A percentile compares a stretch with the other conserved stretches of the same genome.
Conservation (phyloP, 2,329 filamentous ascomycete species). For the Fusarium anthophilum region DNA sequence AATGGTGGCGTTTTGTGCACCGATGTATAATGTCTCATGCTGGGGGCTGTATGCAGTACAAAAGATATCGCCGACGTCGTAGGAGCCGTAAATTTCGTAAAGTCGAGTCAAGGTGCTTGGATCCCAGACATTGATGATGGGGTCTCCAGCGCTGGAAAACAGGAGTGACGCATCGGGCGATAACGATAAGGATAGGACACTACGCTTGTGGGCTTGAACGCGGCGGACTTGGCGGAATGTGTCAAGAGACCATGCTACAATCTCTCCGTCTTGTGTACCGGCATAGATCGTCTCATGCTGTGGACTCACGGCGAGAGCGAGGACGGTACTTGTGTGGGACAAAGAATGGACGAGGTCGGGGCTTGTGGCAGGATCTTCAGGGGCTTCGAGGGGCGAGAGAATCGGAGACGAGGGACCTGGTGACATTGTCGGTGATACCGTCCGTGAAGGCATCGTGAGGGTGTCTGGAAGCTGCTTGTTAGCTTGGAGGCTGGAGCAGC, state of each 20-base stretch:
- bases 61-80: constrained; percentile 96
- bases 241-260: constrained; percentile 88
- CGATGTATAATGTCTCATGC: constrained; percentile 86
- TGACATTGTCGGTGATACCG: constrained; percentile 37
- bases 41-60: constrained; percentile 88
- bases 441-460: constrained; percentile 38
- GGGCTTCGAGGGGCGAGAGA: constrained; percentile 38
- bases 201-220: constrained; percentile 90
- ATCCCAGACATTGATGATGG: constrained; percentile 94
- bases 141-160: constrained; percentile 93
- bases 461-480: constrained; percentile 17
- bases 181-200: constrained; percentile 85
- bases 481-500: constrained; percentile 1
- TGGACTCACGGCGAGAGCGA: constrained; percentile 83
- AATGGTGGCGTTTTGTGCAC: constrained; percentile 92
- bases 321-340: constrained; percentile 79
- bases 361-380: constrained; percentile 35
- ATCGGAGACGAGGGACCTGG: constrained; percentile 36
- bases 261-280: constrained; percentile 92
- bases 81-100: constrained; percentile 91
- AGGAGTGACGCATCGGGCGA: constrained; percentile 79
- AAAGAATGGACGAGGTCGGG: constrained; percentile 80
- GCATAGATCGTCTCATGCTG: constrained; percentile 85
- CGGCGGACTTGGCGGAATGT: constrained; percentile 83
- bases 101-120: constrained; percentile 78